Evolutionary conservation across 1,284 basidiomycete genomes (phyloP).

Genomic region (Sutorius eximius): DNA sequence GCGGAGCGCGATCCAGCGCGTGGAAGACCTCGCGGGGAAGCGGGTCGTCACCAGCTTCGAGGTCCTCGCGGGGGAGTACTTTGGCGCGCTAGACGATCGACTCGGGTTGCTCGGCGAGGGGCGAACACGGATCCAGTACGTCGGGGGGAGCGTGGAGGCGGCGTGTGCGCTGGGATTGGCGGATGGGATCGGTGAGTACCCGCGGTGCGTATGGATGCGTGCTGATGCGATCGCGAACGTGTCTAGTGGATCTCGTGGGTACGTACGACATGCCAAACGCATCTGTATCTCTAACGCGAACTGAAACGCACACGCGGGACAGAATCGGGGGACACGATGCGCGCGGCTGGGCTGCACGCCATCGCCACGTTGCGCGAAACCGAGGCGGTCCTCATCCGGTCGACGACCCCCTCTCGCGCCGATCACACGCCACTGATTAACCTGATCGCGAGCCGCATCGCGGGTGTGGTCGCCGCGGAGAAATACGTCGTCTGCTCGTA

Average conservation of each 20-base stretch:
- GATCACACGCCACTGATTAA: slow-evolving; percentile 72
- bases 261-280: slow-evolving; percentile 32
- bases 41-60: slow-evolving; percentile 95
- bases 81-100: slow-evolving; percentile 68
- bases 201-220: no score
- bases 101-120: slow-evolving; percentile 50
- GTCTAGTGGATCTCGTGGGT: slow-evolving; percentile 87
- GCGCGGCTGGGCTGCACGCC: slow-evolving; percentile 92
- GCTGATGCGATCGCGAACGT: slow-evolving; percentile 6
- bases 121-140: slow-evolving; percentile 87
- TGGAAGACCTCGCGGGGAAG: slow-evolving; percentile 85
- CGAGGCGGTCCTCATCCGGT: slow-evolving; percentile 94
- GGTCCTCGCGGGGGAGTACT: slow-evolving; percentile 81
- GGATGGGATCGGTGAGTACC: slow-evolving; percentile 86
- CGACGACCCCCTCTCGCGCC: slow-evolving; percentile 66
- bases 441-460: slow-evolving; percentile 85
- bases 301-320: slow-evolving; percentile 1
- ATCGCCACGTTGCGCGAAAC: slow-evolving; percentile 88
- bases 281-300: background rate
- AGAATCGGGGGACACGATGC: slow-evolving; percentile 99
- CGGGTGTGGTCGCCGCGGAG: slow-evolving; percentile 88
- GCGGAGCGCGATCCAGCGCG: slow-evolving; percentile 61
- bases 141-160: slow-evolving; percentile 97
- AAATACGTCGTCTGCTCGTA: slow-evolving; percentile 92
- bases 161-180: slow-evolving; percentile 96